These are phyloP conservation scores for Pythium angustatum DNA, from an alignment of 352 stramenopile genomes.

Conservation along the genomic window DNA sequence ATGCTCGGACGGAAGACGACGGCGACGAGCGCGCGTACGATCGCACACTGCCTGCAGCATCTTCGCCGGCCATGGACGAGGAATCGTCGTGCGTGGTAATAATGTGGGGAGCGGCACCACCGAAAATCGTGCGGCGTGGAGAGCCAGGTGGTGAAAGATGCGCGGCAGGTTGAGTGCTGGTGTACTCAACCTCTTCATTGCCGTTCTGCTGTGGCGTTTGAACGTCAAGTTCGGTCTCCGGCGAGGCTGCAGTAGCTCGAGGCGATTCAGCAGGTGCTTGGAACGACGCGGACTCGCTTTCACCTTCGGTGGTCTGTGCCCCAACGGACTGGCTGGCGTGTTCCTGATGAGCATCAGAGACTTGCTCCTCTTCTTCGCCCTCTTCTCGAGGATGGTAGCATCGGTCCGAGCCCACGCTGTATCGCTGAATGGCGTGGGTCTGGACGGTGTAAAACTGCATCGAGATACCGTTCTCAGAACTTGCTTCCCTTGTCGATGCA, in stretches of 20 bases:
- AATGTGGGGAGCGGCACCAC: slow-evolving; percentile 34
- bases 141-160: slow-evolving; percentile 38
- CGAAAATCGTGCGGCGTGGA: slow-evolving; percentile 34
- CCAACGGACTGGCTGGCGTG: slow-evolving; percentile 68
- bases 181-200: slow-evolving; percentile 40
- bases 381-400: slow-evolving; percentile 55
- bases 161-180: slow-evolving; percentile 15
- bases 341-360: slow-evolving; percentile 19
- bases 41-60: slow-evolving; percentile 50
- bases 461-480: slow-evolving; percentile 40
- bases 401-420: slow-evolving; percentile 61
- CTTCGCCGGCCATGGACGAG: slow-evolving; percentile 57
- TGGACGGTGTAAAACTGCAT: slow-evolving; percentile 86
- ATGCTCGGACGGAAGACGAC: slow-evolving; percentile 76
- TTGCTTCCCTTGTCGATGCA: slow-evolving; percentile 38
- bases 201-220: slow-evolving; percentile 52
- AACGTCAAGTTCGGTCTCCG: slow-evolving; percentile 69
- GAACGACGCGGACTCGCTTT: slow-evolving; percentile 55
- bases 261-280: slow-evolving; percentile 70
- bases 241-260: slow-evolving; percentile 44
- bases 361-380: slow-evolving; percentile 49
- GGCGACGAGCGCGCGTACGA: slow-evolving; percentile 76
- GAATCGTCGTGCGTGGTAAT: slow-evolving; percentile 48
- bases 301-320: slow-evolving; percentile 69
- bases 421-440: slow-evolving; percentile 84